phyloP scores from a whole-genome alignment of 169 alveolate genomes.

The Plasmodium cynomolgi region DNA sequence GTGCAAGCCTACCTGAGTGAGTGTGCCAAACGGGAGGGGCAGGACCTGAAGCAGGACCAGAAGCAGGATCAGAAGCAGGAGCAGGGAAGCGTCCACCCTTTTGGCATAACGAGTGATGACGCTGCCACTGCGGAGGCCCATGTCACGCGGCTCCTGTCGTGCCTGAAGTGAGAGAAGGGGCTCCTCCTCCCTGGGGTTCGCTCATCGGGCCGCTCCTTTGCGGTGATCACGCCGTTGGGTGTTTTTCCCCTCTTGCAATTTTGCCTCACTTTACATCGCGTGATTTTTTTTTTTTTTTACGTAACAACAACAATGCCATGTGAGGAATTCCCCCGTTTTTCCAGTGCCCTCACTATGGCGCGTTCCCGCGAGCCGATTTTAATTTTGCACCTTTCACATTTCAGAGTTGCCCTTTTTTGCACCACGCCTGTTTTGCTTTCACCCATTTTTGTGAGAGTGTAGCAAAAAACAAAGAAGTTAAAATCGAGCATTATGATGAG shows the following conservation, averaged over 20 bases:
- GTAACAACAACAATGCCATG: neutral
- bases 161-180: neutral
- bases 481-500: neutral
- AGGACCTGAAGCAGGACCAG: neutral
- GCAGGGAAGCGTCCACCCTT: neutral
- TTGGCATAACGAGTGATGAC: neutral
- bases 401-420: neutral
- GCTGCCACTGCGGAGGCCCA: neutral
- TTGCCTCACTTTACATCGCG: neutral
- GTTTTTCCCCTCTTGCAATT: neutral
- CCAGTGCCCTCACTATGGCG: neutral
- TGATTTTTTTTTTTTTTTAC: neutral
- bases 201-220: neutral
- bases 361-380: neutral
- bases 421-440: neutral
- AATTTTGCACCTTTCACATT: neutral
- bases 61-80: neutral
- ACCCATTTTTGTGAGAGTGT: neutral
- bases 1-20: neutral
- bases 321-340: neutral
- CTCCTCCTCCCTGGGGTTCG: neutral
- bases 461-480: neutral
- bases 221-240: neutral
- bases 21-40: neutral
- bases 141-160: neutral